Percentiles rank a stretch among this genome's conserved stretches.
Conservation (phyloP, 2,329 filamentous ascomycete species). For the Leptosphaerulina australis region DNA sequence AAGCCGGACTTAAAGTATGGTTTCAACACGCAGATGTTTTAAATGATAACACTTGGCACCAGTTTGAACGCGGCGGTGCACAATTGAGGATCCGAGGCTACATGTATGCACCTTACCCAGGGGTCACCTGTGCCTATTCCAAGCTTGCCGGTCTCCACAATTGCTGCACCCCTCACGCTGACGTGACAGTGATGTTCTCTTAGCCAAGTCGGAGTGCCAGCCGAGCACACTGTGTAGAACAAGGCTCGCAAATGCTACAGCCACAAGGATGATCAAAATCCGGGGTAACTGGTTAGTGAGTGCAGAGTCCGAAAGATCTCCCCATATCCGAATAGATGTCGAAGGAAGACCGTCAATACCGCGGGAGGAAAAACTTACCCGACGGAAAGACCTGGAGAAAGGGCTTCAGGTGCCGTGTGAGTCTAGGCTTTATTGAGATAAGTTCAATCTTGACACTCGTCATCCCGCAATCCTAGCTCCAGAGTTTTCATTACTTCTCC, state of each 20-base stretch:
- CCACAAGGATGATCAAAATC: neutral
- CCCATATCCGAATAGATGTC: conserved; percentile 25
- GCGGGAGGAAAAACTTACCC: conserved; percentile 24
- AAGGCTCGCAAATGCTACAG: neutral
- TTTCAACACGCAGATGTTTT: no score
- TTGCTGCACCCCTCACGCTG: conserved; percentile 11
- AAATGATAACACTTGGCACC: no score
- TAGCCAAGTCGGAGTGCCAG: neutral
- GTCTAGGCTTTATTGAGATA: conserved; percentile 11
- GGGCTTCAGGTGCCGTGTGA: conserved; percentile 16
- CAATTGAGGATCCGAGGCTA: no score
- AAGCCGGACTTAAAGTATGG: no score
- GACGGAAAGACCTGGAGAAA: conserved; percentile 23
- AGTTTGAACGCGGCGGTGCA: no score
- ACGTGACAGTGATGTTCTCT: neutral
- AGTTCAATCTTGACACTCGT: conserved; percentile 23
- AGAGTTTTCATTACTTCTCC: conserved; percentile 26
- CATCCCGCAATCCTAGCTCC: conserved; percentile 23
- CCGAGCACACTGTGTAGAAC: neutral
- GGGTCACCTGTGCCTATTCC: no score
- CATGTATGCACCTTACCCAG: no score
- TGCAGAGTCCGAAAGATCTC: conserved; percentile 27
- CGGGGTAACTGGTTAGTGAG: no score
- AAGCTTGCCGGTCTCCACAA: conserved; percentile 1
- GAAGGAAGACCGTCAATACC: conserved; percentile 24